Evolutionary conservation across 139 green algal genomes (phyloP), one percentile per base, ranked within the genome.

Genomic region (Chlamydomonas asymmetrica): DNA sequence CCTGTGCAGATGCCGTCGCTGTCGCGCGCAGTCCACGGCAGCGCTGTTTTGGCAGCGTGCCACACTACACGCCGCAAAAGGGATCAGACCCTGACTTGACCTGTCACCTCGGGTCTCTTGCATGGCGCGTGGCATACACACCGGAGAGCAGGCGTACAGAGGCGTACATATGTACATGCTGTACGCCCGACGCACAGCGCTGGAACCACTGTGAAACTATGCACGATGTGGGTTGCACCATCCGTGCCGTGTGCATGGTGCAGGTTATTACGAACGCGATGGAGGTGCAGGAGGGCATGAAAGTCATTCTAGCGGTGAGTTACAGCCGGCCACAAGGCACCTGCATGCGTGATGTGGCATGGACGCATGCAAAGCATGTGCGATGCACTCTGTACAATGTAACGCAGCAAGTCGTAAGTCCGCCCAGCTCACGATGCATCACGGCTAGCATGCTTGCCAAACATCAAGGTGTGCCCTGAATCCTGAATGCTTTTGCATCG

Each of bases 231-330:
- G 69, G n/a, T 66, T 20, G n/a, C 25, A n/a, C 59, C 34, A 32
- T 35, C 73, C 25, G 45, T 82, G 8, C 78, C 86, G 18, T 18
- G 18, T 57, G 49, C 49, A 71, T 63, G 72, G 54, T 40, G 9
- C 56, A 61, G 74, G 88, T 96, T 0, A 88, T 96, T 20, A 95
- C 89, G 65, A 94, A 91, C 52, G 90, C 88, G 0, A 29, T 75
- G 18, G 89, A 94, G 16, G 85, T 92, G 29, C 63, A 73, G 57
- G 71, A 82, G 63, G 89, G 87, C 34, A 85, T 93, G 87, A 90
- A 87, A 80, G 86, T 93, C 3, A 85, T 93, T 22, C 80, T 93
- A 64, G 92, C 92, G 79, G 88, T 92, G 65, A 74, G 88, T 32
- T 63, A 40, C 25, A 73, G 39, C n/a, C 25, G 39, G 66, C 20